A percentile compares a stretch with the other conserved stretches of the same genome.
Evolutionary conservation across 768 basidiomycete genomes (phyloP).

Genomic region (Suillus subaureus): DNA sequence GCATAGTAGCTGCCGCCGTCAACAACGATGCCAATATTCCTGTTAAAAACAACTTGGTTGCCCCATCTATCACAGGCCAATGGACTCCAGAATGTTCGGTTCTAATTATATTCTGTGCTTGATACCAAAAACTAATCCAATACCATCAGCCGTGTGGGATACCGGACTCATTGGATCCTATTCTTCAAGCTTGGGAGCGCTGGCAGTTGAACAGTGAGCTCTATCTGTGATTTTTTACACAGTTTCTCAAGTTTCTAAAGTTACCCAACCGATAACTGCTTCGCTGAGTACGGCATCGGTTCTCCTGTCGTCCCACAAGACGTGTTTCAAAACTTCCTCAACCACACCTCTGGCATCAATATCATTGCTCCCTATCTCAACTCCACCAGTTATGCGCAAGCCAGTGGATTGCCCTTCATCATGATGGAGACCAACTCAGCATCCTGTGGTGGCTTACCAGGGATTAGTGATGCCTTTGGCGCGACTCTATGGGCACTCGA

Average conservation of each 20-base stretch:
- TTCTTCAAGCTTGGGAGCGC: constrained; percentile 35
- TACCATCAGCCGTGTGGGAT: constrained; percentile 27
- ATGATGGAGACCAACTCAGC: constrained; percentile 61
- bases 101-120: background rate
- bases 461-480: constrained; percentile 51
- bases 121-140: background rate
- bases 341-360: constrained; percentile 39
- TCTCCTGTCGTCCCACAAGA: constrained; percentile 35
- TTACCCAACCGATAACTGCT: constrained; percentile 40
- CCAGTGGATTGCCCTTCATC: constrained; percentile 40
- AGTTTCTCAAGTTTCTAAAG: constrained; percentile 28
- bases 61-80: constrained; percentile 33
- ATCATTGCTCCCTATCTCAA: constrained; percentile 41
- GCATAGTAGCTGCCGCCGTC: constrained; percentile 25
- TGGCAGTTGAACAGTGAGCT: constrained; percentile 44
- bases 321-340: constrained; percentile 46
- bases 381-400: constrained; percentile 34
- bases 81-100: constrained; percentile 30
- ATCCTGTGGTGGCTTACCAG: constrained; percentile 56
- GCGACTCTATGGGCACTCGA: constrained; percentile 55
- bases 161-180: constrained; percentile 30
- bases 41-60: constrained; percentile 32
- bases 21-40: constrained; percentile 21
- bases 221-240: background rate
- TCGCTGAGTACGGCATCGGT: constrained; percentile 24